These are phyloP conservation scores for Phytophthora aleatoria DNA, from an alignment of 352 stramenopile genomes.

Conservation along the genomic window DNA sequence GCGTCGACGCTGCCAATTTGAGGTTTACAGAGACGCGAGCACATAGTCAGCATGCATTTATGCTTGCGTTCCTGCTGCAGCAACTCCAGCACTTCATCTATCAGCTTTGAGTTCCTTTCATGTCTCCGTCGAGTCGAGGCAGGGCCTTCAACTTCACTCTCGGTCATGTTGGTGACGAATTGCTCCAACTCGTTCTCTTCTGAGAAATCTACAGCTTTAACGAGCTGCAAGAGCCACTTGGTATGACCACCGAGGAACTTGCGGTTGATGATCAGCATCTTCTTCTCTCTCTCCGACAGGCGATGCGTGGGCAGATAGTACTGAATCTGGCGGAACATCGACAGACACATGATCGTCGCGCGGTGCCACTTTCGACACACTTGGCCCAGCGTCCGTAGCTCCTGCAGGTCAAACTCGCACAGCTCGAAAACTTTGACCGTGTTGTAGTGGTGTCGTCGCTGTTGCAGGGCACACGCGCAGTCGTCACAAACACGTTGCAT, in stretches of 20 bases:
- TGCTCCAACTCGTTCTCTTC: conserved; percentile 55
- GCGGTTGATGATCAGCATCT: conserved; percentile 82
- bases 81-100: conserved; percentile 66
- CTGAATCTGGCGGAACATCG: conserved; percentile 89
- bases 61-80: conserved; percentile 68
- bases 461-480: conserved; percentile 75
- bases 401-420: conserved; percentile 78
- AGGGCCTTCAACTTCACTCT: conserved; percentile 27
- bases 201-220: conserved; percentile 83
- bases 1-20: conserved; percentile 80
- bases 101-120: conserved; percentile 41
- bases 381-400: conserved; percentile 73
- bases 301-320: conserved; percentile 85
- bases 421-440: conserved; percentile 87
- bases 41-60: conserved; percentile 91
- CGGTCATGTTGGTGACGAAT: conserved; percentile 22
- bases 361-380: conserved; percentile 89
- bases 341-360: conserved; percentile 88
- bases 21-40: conserved; percentile 75
- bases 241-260: conserved; percentile 75
- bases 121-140: conserved; percentile 10
- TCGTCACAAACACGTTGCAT: conserved; percentile 86
- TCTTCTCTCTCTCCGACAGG: conserved; percentile 72
- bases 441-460: conserved; percentile 86
- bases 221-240: conserved; percentile 86